phyloP scores from a whole-genome alignment of 768 basidiomycete species.

The Russula sp. region DNA sequence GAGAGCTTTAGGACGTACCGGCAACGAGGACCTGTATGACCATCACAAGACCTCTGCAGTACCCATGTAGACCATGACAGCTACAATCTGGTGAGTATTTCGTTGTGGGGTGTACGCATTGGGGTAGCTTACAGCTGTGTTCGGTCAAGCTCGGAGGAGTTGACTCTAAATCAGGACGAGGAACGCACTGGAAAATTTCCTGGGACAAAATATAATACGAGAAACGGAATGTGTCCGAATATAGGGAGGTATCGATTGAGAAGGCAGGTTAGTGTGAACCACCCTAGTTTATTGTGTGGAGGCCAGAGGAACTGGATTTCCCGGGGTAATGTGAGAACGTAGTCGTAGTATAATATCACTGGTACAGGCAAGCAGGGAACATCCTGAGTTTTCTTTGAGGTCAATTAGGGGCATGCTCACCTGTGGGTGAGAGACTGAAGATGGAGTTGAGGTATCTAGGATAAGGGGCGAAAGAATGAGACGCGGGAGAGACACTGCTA shows the following conservation, averaged over 20 bases:
- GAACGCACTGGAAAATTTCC: not conserved
- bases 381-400: not conserved
- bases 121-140: constrained; percentile 7
- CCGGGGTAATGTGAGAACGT: constrained; percentile 27
- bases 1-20: not conserved
- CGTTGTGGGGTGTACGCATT: not conserved
- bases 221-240: constrained; percentile 31
- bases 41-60: not conserved
- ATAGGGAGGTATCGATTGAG: constrained; percentile 46
- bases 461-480: not conserved
- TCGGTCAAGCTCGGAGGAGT: not conserved
- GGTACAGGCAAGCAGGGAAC: not conserved
- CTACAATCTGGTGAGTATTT: not conserved
- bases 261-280: constrained; percentile 40
- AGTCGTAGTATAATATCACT: constrained; percentile 32
- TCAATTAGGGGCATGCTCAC: not conserved
- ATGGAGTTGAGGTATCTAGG: constrained; percentile 9
- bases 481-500: not conserved
- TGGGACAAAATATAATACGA: constrained; percentile 23
- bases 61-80: constrained; percentile 2
- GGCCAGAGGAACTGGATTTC: constrained; percentile 44
- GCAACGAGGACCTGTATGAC: not conserved
- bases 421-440: not conserved
- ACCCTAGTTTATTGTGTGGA: constrained; percentile 31
- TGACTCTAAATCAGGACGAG: not conserved